Base-by-base conservation (phyloP, 305 asterid genomes). In the Fraxinus ornus region DNA sequence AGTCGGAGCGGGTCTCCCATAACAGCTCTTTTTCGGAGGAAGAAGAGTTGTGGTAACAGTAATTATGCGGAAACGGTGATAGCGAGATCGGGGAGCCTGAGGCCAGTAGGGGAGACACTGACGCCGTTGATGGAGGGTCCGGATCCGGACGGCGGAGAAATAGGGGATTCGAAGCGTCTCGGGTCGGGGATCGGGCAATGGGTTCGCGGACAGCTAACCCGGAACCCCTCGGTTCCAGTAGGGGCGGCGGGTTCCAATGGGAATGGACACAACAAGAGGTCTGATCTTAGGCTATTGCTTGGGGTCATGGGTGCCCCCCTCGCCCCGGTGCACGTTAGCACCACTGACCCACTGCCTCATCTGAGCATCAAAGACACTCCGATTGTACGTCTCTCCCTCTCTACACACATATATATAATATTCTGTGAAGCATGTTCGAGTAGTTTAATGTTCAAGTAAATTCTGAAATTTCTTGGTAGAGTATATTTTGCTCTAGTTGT, bases 301-400 rank as follows among this genome's bases (percentile, higher is more conserved):
- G 96, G 96, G 37, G 96, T 92, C 3, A 90, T 92, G 96, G 94
- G 96, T 24, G 96, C 94, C 47, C 96, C 96, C 26, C 96, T 92
- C 76, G 93, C 92, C 39, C 96, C 94, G 78, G 92, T 92, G 86
- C 90, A 88, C 89, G 96, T 90, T 17, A 78, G 88, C 90, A 62
- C 87, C 82, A 30, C 87, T 37, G 94, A 92, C 76, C 96, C 94
- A 15, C 36, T 89, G 82, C 94, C 96, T 22, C 96, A 88, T 84
- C 90, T 92, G 86, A 86, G 94, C 77, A 86, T 90, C 6, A 92
- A 89, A 85, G 91, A 89, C 82, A 92, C 90, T 24, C 96, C 96
- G 71, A 92, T 92, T 80, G 95, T 92, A 83, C 85, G 92, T 86
- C 19, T 13, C 41, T 73, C 26, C 3, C 28, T 22, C 73, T 70